phyloP scores from a whole-genome alignment of 2,329 filamentous ascomycete genomes.

The Monilinia aucupariae region DNA sequence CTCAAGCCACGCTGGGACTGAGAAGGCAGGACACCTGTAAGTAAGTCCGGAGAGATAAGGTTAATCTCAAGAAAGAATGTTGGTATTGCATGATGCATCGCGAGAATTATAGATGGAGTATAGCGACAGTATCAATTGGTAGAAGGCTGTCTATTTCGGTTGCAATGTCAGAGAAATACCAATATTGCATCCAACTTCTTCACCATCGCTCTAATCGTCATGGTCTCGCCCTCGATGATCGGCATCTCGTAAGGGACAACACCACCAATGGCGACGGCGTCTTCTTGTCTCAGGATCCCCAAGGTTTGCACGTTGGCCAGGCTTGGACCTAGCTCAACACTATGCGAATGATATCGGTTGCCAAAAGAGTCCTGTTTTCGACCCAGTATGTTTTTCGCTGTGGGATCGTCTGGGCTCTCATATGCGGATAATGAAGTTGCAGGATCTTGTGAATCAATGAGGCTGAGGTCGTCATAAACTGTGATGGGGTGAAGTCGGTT shows the following conservation, averaged over 20 bases:
- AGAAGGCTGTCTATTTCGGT: no score
- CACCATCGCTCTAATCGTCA: neutral
- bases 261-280: neutral
- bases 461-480: neutral
- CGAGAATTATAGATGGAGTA: no score
- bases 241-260: neutral
- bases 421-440: neutral
- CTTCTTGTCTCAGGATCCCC: neutral
- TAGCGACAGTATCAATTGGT: no score
- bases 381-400: neutral
- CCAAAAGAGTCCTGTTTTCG: neutral
- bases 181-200: neutral
- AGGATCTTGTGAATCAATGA: neutral
- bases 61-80: no score
- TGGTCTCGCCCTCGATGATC: neutral
- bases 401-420: neutral
- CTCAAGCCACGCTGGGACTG: no score
- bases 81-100: no score
- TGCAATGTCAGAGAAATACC: no score
- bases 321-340: neutral
- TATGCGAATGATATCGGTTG: neutral
- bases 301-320: neutral
- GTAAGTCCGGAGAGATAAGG: neutral
- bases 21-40: neutral
- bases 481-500: neutral